A percentile compares a stretch with the other conserved stretches of the same genome.
phyloP scores from a whole-genome alignment of 2,329 filamentous ascomycete species.

The Aspergillus sp. region DNA sequence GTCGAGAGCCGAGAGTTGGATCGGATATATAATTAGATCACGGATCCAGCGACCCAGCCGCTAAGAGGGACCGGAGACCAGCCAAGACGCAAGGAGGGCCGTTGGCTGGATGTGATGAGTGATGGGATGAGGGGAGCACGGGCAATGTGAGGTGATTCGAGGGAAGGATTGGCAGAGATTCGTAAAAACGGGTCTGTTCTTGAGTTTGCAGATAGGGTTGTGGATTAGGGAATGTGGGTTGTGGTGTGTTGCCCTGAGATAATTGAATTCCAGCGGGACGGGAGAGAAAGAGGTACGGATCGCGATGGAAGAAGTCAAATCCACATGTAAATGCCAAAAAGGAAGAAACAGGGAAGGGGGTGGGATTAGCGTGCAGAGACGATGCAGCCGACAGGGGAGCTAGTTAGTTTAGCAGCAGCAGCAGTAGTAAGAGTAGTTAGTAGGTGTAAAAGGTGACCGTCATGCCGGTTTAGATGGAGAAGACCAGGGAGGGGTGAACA shows the following conservation, averaged over 20 bases:
- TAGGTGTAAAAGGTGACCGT: background rate
- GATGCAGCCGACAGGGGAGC: background rate
- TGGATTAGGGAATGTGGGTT: no score
- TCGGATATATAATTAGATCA: constrained; percentile 30
- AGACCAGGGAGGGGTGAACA: background rate
- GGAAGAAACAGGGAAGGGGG: background rate
- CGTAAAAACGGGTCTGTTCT: no score
- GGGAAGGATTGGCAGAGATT: no score
- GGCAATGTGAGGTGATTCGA: background rate
- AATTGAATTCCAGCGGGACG: no score
- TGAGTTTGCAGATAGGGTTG: no score
- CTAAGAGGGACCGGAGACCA: constrained; percentile 11
- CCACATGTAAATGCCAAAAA: constrained; percentile 4
- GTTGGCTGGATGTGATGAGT: constrained; percentile 1
- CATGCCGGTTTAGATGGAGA: background rate
- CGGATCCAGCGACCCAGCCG: constrained; percentile 13
- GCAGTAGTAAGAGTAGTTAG: constrained; percentile 19
- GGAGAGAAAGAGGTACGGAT: background rate
- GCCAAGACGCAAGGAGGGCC: constrained; percentile 12
- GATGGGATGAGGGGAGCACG: background rate
- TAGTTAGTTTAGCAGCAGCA: constrained; percentile 17
- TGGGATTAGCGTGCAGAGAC: constrained; percentile 7
- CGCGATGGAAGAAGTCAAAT: background rate
- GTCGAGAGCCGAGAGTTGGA: constrained; percentile 18
- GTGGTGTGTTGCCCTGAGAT: no score